A percentile compares a stretch with the other conserved stretches of the same genome.
Evolutionary conservation across 2,329 filamentous ascomycete species (phyloP).

Genomic region (Onygena corvina): DNA sequence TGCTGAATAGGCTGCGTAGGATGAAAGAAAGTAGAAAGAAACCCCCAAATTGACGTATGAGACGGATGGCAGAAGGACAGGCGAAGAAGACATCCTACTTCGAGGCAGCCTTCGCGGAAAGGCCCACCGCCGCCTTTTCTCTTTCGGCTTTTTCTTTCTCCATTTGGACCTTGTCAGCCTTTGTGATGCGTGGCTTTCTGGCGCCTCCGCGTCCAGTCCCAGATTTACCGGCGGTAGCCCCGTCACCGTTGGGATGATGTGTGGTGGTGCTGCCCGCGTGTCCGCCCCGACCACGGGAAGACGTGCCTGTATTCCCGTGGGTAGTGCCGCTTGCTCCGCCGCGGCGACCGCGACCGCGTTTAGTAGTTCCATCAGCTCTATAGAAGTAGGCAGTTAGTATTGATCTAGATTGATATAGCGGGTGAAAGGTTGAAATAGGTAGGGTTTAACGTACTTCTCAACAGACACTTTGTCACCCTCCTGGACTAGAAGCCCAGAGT

Average conservation of each 20-base stretch:
- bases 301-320: constrained; percentile 5
- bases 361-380: constrained; percentile 62
- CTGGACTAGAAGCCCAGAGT: constrained; percentile 78
- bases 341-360: constrained; percentile 45
- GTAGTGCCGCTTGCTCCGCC: constrained; percentile 8
- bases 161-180: constrained; percentile 14
- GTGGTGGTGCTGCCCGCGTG: background rate
- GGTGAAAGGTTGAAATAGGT: constrained; percentile 2
- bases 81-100: background rate
- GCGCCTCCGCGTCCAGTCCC: constrained; percentile 7
- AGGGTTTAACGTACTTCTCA: constrained; percentile 42
- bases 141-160: constrained; percentile 16
- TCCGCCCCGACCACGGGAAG: constrained; percentile 4
- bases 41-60: background rate
- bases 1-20: background rate
- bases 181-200: constrained; percentile 16
- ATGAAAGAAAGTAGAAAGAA: background rate
- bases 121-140: constrained; percentile 14
- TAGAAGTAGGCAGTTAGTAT: constrained; percentile 11
- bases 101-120: constrained; percentile 1
- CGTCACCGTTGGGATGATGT: constrained; percentile 1
- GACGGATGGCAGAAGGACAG: too few species aligned
- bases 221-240: background rate
- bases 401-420: background rate
- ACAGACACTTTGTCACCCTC: constrained; percentile 66